A percentile compares a stretch with the other conserved stretches of the same genome.
Evolutionary conservation across 352 stramenopile species (phyloP).

Genomic region (Phytophthora citrophthora): DNA sequence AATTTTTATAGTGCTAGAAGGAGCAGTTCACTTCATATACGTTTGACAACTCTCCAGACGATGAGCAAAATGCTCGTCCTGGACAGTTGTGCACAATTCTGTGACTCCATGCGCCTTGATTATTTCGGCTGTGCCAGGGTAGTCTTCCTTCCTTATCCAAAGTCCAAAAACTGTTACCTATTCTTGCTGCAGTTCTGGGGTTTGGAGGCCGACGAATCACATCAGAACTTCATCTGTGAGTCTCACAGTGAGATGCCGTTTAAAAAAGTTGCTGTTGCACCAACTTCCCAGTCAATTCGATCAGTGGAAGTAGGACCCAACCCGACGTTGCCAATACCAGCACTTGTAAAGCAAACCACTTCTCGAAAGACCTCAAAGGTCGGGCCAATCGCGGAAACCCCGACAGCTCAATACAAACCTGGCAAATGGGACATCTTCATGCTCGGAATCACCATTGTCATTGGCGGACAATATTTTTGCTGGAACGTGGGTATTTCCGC

Average conservation of each 20-base stretch:
- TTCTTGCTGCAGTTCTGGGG: no score
- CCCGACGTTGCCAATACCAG: not conserved
- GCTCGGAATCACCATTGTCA: slow-evolving; percentile 60
- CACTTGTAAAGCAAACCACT: not conserved
- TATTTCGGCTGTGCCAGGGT: not conserved
- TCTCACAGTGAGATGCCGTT: no score
- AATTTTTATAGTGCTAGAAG: slow-evolving; percentile 16
- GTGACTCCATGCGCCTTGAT: not conserved
- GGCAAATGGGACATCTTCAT: slow-evolving; percentile 50
- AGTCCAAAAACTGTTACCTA: no score
- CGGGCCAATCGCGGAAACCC: not conserved
- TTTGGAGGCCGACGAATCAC: no score
- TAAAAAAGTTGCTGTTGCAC: slow-evolving; percentile 8
- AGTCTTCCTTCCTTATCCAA: not conserved
- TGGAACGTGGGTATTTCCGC: slow-evolving; percentile 54
- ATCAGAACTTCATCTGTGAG: no score
- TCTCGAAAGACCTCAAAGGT: not conserved
- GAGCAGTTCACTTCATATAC: slow-evolving; percentile 17
- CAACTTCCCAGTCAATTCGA: slow-evolving; percentile 15
- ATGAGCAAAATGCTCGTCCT: slow-evolving; percentile 4
- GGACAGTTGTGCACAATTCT: slow-evolving; percentile 21
- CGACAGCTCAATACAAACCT: slow-evolving; percentile 23
- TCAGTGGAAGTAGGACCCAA: slow-evolving; percentile 10
- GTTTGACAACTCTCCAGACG: slow-evolving; percentile 9
- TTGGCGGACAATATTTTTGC: slow-evolving; percentile 59